These are phyloP conservation scores for Gleditsia sinensis DNA, from an alignment of 306 rosid species.

Conservation along the genomic window DNA sequence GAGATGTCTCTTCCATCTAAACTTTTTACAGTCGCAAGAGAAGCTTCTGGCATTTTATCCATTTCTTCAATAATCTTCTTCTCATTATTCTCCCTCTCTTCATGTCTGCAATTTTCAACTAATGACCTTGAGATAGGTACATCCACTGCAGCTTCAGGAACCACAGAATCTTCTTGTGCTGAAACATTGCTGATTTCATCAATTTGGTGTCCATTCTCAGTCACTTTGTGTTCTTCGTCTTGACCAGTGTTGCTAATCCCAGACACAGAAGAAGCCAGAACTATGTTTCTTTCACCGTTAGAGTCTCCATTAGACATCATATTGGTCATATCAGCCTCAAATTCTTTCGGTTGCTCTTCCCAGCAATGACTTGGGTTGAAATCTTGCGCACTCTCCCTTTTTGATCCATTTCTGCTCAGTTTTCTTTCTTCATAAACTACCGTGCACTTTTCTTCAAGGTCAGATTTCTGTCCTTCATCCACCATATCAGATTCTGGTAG, in stretches of 20 bases:
- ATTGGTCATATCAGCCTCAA: slow-evolving; percentile 16
- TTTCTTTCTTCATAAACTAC: slow-evolving; percentile 37
- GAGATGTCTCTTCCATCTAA: slow-evolving; percentile 32
- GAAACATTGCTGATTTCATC: slow-evolving; percentile 34
- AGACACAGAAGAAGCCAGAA: slow-evolving; percentile 1
- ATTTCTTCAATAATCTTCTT: slow-evolving; percentile 36
- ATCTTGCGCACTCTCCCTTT: slow-evolving; percentile 35
- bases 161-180: slow-evolving; percentile 30
- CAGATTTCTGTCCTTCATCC: slow-evolving; percentile 26
- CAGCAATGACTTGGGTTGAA: slow-evolving; percentile 30
- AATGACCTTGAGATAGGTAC: slow-evolving; percentile 21
- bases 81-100: slow-evolving; percentile 22
- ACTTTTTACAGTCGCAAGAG: slow-evolving; percentile 11
- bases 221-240: slow-evolving; percentile 33
- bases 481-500: slow-evolving; percentile 33
- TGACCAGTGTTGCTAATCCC: slow-evolving; percentile 18
- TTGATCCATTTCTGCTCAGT: slow-evolving; percentile 28
- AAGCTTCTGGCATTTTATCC: slow-evolving; percentile 32
- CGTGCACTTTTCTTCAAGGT: slow-evolving; percentile 39
- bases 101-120: slow-evolving; percentile 25
- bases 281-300: slow-evolving; percentile 14
- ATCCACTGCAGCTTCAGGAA: slow-evolving; percentile 34
- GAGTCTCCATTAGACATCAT: slow-evolving; percentile 30
- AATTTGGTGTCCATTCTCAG: slow-evolving; percentile 32
- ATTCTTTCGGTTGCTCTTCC: slow-evolving; percentile 29